Evolutionary conservation across 768 basidiomycete genomes (phyloP), one percentile per base, ranked within the genome.

Genomic region (Leccinum boreale): DNA sequence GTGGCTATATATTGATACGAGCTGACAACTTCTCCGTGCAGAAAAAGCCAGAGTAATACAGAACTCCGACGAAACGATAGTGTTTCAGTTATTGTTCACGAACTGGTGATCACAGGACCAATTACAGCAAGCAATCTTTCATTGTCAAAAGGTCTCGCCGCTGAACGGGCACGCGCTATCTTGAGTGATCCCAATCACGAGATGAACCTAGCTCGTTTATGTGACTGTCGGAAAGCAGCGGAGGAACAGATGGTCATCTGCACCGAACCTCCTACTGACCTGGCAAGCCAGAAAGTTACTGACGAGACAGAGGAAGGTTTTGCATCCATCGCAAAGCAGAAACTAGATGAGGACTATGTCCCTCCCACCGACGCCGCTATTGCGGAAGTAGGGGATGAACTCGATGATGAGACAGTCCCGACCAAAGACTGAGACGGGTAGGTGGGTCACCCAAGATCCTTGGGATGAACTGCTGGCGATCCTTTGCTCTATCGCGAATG

Each of bases 131-230:
- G 75, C 6, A 89, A 83, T 59, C 70, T 78, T 35, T 76, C 78
- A 1, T 75, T 89, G n/a, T 85, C 87, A 4, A 89, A 85, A 65
- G 85, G 84, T 28, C 77, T 85, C 47, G 88, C 85, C 2, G 80
- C 89, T 2, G 86, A 89, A 67, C 74, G 79, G 24, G 87, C 88
- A 0, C 70, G 83, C 42, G 66, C 73, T n/a, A 69, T 82, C 29
- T 74, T 91, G 57, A 75, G 73, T 55, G 81, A 86, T 57, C 58
- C 74, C 2, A 65, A 63, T 19, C 80, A 79, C 24, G 78, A 79
- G 1, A 77, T 78, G 55, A 74, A 68, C 45, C 70, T 91, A 29
- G 58, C 68, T 2, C 68, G 65, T 8, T 49, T 84, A 35, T 84
- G 82, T 59, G 68, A 71, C 52, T 84, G 82, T 57, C 63, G 63